Percentiles rank a stretch among this genome's conserved stretches.
Conservation (phyloP, 176 grass and related monocot species). For the Calamus simplicifolius region DNA sequence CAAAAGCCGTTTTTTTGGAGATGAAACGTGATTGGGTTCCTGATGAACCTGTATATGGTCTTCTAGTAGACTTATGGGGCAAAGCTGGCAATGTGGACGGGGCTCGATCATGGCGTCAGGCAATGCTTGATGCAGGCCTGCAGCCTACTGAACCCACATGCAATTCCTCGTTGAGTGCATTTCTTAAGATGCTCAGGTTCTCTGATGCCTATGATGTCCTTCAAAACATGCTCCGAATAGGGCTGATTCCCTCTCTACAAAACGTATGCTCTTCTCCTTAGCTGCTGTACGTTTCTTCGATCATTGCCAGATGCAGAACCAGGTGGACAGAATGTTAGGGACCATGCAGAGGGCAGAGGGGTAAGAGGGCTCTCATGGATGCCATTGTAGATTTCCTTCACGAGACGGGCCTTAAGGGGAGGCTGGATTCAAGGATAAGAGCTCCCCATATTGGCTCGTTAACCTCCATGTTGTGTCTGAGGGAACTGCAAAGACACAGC, state of each 20-base stretch:
- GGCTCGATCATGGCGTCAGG: conserved; percentile 66
- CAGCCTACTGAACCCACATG: conserved; percentile 86
- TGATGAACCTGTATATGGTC: conserved; percentile 89
- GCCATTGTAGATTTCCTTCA: conserved; percentile 88
- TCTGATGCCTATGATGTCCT: conserved; percentile 62
- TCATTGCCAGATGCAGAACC: conserved; percentile 83
- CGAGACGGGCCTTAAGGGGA: conserved; percentile 86
- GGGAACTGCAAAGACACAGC: conserved; percentile 78
- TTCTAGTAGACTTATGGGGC: conserved; percentile 93
- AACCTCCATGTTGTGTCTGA: conserved; percentile 95
- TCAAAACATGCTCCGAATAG: conserved; percentile 61
- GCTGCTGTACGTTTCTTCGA: conserved; percentile 69
- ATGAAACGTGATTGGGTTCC: conserved; percentile 86
- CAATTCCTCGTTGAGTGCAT: conserved; percentile 79
- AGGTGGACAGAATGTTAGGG: conserved; percentile 59
- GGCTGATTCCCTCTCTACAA: conserved; percentile 78
- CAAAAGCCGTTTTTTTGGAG: conserved; percentile 69
- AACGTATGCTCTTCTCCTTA: conserved; percentile 88
- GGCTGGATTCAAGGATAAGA: conserved; percentile 76
- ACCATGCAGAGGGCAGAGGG: conserved; percentile 80
- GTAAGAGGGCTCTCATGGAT: conserved; percentile 86
- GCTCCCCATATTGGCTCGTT: conserved; percentile 70
- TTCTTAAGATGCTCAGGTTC: conserved; percentile 64
- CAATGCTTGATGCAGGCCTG: conserved; percentile 81
- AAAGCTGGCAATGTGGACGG: conserved; percentile 84